Percentiles rank a stretch among this genome's conserved stretches.
These are phyloP conservation scores for Hortiboletus campestris DNA, from an alignment of 768 basidiomycete species.

Conservation along the genomic window DNA sequence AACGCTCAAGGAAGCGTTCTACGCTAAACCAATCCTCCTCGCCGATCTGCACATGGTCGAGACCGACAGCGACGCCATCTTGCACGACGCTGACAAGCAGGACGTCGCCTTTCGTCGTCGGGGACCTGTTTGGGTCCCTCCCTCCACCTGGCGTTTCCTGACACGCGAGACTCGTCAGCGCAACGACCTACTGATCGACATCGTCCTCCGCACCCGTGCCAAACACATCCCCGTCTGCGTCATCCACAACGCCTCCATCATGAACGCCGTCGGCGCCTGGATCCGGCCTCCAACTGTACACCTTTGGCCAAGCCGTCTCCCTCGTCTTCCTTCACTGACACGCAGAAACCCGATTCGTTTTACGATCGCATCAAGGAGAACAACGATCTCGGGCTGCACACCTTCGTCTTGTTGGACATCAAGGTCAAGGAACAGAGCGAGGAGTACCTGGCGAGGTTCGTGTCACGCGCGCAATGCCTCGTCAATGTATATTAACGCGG, in stretches of 20 bases:
- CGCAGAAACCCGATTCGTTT: conserved; percentile 94
- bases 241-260: conserved; percentile 96
- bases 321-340: conserved; percentile 97
- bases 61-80: conserved; percentile 86
- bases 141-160: not conserved
- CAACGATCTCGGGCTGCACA: conserved; percentile 83
- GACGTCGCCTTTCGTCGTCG: conserved; percentile 89
- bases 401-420: conserved; percentile 92
- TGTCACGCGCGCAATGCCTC: not conserved
- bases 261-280: conserved; percentile 94
- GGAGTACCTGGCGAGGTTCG: conserved; percentile 89
- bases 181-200: conserved; percentile 97
- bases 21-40: conserved; percentile 78
- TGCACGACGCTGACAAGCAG: conserved; percentile 71
- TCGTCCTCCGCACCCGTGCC: conserved; percentile 84
- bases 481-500: not conserved
- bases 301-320: conserved; percentile 95
- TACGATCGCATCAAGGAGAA: conserved; percentile 95
- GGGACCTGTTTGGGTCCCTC: conserved; percentile 88
- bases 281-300: conserved; percentile 96
- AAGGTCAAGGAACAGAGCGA: conserved; percentile 98
- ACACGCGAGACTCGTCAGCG: conserved; percentile 47
- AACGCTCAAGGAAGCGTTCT: conserved; percentile 81
- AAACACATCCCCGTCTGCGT: conserved; percentile 77
- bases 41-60: conserved; percentile 98